These are phyloP conservation scores for Wickerhamomyces rabaulensis DNA, from an alignment of 805 yeast genomes.

Conservation along the genomic window DNA sequence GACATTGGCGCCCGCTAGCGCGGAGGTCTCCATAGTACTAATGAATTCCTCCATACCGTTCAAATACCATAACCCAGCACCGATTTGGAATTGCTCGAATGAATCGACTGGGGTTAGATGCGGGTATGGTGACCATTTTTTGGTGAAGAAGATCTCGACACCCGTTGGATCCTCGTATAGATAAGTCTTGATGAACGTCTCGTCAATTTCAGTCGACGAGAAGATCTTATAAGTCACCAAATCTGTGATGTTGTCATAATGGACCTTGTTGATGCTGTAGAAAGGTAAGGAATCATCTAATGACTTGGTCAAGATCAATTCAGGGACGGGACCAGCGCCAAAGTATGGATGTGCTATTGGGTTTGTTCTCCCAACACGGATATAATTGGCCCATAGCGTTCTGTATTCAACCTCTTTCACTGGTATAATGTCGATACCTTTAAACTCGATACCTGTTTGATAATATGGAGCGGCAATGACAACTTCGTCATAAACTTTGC, in stretches of 20 bases:
- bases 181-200: conserved; percentile 11
- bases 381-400: conserved; percentile 33
- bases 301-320: conserved; percentile 24
- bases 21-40: conserved; percentile 49
- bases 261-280: conserved; percentile 29
- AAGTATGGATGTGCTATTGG: conserved; percentile 17
- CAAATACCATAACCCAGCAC: conserved; percentile 34
- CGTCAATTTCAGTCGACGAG: conserved; percentile 23
- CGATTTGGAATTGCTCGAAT: conserved; percentile 27
- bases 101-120: conserved; percentile 25
- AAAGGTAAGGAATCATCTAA: conserved; percentile 21
- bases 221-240: conserved; percentile 40
- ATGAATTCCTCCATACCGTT: conserved; percentile 41
- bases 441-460: conserved; percentile 24
- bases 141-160: conserved; percentile 25
- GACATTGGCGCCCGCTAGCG: conserved; percentile 43
- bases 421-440: conserved; percentile 1
- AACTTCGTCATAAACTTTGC: conserved; percentile 34
- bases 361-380: conserved; percentile 22
- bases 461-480: conserved; percentile 39
- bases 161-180: conserved; percentile 17
- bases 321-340: conserved; percentile 21
- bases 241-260: conserved; percentile 21
- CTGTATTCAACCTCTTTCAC: conserved; percentile 31
- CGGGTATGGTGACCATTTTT: conserved; percentile 43